phyloP scores from a whole-genome alignment of 768 basidiomycete species.

The Suillus brevipes region DNA sequence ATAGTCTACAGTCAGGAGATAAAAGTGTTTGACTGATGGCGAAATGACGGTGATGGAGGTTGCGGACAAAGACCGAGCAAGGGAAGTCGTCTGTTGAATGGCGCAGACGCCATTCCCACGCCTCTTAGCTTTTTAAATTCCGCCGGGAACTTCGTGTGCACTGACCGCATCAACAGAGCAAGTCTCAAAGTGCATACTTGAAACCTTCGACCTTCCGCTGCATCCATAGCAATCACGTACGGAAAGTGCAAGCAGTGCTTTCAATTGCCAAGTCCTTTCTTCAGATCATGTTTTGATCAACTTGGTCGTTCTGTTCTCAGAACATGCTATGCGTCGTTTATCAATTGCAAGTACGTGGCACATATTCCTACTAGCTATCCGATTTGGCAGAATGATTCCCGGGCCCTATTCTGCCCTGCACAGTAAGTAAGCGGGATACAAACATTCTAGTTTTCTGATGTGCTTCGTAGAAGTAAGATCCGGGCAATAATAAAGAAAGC shows the following conservation, averaged over 20 bases:
- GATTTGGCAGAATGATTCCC: background rate
- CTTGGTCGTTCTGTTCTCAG: background rate
- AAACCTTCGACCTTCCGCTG: background rate
- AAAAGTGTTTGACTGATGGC: background rate
- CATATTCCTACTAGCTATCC: background rate
- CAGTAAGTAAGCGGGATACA: background rate
- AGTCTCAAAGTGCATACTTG: background rate
- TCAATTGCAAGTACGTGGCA: background rate
- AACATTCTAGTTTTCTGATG: background rate
- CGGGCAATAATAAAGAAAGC: background rate
- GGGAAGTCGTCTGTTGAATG: slow-evolving; percentile 19
- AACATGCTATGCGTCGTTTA: background rate
- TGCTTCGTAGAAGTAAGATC: slow-evolving; percentile 4
- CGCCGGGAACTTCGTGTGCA: slow-evolving; percentile 26
- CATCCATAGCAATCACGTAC: background rate
- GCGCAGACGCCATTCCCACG: slow-evolving; percentile 29
- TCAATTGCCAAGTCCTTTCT: background rate
- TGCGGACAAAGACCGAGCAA: slow-evolving; percentile 13
- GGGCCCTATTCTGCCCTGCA: background rate
- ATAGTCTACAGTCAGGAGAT: background rate
- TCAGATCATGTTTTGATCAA: background rate
- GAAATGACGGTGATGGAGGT: slow-evolving; percentile 4
- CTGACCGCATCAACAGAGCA: slow-evolving; percentile 25
- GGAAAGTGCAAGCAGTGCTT: background rate
- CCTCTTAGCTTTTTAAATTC: slow-evolving; percentile 27